Percentiles rank a stretch among this genome's conserved stretches.
Evolutionary conservation across 805 yeast genomes (phyloP).

Genomic region (Saccharomycopsis oosterbeekiorum): DNA sequence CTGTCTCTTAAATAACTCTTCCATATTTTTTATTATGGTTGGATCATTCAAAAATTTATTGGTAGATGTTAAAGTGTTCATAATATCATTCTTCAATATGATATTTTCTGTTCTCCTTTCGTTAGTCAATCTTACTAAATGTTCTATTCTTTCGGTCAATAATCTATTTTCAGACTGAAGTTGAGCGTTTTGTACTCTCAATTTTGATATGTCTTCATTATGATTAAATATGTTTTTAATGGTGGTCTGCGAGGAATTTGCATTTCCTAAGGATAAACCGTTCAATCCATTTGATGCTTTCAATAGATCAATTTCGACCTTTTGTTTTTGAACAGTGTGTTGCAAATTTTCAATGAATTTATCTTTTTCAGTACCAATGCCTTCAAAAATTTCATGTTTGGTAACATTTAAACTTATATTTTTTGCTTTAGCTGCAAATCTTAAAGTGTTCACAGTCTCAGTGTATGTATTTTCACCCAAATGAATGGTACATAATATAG

Average conservation of each 20-base stretch:
- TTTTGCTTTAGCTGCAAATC: conserved; percentile 92
- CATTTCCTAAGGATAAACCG: not conserved
- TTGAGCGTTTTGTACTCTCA: conserved; percentile 30
- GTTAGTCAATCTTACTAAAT: conserved; percentile 54
- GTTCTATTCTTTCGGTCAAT: conserved; percentile 58
- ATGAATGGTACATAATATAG: conserved; percentile 81
- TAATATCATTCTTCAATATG: conserved; percentile 46
- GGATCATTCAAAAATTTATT: conserved; percentile 28
- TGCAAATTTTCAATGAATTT: conserved; percentile 47
- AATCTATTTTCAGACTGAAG: conserved; percentile 56
- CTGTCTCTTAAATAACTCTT: conserved; percentile 40
- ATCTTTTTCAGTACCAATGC: conserved; percentile 32
- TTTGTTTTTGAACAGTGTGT: conserved; percentile 52
- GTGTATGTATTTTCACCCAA: conserved; percentile 48
- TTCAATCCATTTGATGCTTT: conserved; percentile 20
- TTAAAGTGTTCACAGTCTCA: conserved; percentile 76
- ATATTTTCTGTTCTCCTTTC: conserved; percentile 45
- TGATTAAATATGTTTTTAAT: not conserved
- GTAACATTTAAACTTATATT: conserved; percentile 66
- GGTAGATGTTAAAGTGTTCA: conserved; percentile 47
- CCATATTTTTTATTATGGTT: conserved; percentile 31
- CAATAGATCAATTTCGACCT: conserved; percentile 37
- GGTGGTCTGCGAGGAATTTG: not conserved
- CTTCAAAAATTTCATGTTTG: conserved; percentile 31
- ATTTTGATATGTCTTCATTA: conserved; percentile 10